Base-by-base conservation (phyloP, 164 flowering plant genomes). In the Berberis vulgaris region DNA sequence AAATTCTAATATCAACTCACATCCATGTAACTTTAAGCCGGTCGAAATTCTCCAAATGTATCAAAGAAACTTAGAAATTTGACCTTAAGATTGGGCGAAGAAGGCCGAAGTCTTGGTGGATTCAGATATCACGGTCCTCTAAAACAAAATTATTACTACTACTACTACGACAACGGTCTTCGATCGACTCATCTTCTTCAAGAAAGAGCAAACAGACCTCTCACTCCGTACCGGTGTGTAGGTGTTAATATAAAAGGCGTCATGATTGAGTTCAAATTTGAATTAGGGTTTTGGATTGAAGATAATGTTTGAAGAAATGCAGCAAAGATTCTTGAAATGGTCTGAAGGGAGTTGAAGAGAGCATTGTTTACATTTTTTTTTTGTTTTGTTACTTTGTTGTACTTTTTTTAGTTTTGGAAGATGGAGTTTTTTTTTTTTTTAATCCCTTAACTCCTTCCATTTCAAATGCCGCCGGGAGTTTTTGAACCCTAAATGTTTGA, bases 31-130 rank as follows among this genome's bases (percentile, higher is more conserved):
- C 26, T n/a, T n/a, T 54, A 11, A n/a, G 40, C 26, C 26, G 39
- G 58, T 39, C 26, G 40, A 57, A 69, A 50, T 57, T 44, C 45
- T 49, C 43, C 46, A 5, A 57, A 44, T 11, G 43, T 38, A 7
- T 8, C 26, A 26, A 26, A 26, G 26, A 26, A 26, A 26, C 26
- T 40, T 47, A 44, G 43, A 43, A 13, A 26, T 26, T 26, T 26
- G 45, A 80, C 88, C 84, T 83, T 84, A 95, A 84, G 6, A 95
- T 74, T 9, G 99, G 98, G 3, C 89, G 92, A 57, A 95, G 94
- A 39, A 95, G 82, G 57, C 79, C 89, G 56, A 82, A 79, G 8
- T 58, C 66, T 7, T 74, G 66, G 69, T 91, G 83, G 49, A 84
- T 89, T 98, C 99, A 95, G 10, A 86, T 86, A 50, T 74, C 72